Evolutionary conservation across 2,329 filamentous ascomycete genomes (phyloP), one percentile per base, ranked within the genome.

Genomic region (Kalmusia sp.): DNA sequence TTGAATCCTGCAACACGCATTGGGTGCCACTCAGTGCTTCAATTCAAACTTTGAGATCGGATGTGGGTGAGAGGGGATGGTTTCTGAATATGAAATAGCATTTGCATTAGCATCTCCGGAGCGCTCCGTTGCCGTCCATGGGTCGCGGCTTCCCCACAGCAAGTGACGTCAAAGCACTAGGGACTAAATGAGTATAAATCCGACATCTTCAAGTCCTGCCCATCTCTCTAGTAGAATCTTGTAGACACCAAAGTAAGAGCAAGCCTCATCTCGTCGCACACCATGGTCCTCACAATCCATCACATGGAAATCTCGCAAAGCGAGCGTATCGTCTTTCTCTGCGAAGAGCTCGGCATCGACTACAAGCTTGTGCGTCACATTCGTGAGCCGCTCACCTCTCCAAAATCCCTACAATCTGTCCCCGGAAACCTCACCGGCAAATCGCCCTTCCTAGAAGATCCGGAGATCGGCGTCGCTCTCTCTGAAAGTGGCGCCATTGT

Each of bases 301-400:
- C 66, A 69, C 49, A 58, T 70, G 35, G 54, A 62, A 21, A 55
- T 63, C 64, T 85, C 83, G 2, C 84, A 87, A 64, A 86, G 84
- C 25, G 85, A 88, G 69, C 83, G 86, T 27, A 76, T 88, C 44
- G 69, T 82, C 63, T 87, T 83, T 79, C 79, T 88, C 39, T 84
- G 81, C 70, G 85, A 88, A 70, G 86, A 88, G 67, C 80, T 88
- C 11, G 70, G 71, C 31, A 72, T 88, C 40, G 57, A 73, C 3
- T 88, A 88, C 66, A 65, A 75, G 1, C 70, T 83, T 15, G 71
- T 75, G 46, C 65, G 72, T n/a, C 76, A 83, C 69, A 58, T 70
- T 19, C 77, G 80, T 28, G 65, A 63, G 7, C 79, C 84, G 64
- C 49, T 62, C 31, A 34, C 74, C 8, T 65, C 61, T 3, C 61